These are phyloP conservation scores for Vitis hybrid DNA, from an alignment of 177 flowering plant genomes.

Conservation along the genomic window DNA sequence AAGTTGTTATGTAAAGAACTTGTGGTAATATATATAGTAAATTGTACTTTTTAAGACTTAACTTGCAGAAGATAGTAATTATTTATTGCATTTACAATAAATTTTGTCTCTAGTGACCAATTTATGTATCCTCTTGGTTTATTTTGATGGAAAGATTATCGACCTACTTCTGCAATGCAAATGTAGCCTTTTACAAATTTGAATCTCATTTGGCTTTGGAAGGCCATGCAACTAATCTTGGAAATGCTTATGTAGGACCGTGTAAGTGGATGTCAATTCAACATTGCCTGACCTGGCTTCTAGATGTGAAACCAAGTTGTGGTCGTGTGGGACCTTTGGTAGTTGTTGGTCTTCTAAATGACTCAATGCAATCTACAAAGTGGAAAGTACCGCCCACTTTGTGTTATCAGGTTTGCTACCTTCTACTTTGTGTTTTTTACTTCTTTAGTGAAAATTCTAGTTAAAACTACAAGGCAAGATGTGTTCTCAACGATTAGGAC, in stretches of 20 bases:
- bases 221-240: slow-evolving; percentile 5
- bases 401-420: slow-evolving; percentile 57
- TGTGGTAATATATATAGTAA: no score
- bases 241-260: slow-evolving; percentile 30
- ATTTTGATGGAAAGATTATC: no score
- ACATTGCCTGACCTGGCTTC: slow-evolving; percentile 49
- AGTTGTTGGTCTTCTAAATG: slow-evolving; percentile 58
- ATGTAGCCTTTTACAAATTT: no score
- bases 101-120: no score
- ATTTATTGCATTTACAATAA: no score
- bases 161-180: no score
- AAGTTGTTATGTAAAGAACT: no score
- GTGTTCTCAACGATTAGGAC: background rate
- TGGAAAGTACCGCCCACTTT: slow-evolving; percentile 41
- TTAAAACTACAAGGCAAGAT: background rate
- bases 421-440: background rate
- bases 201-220: background rate
- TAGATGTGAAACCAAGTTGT: slow-evolving; percentile 53
- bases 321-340: slow-evolving; percentile 79
- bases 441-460: background rate
- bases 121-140: no score
- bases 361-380: slow-evolving; percentile 27
- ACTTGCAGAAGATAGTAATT: no score
- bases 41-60: no score
- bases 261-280: slow-evolving; percentile 63